Conservation (phyloP, 2,329 filamentous ascomycete genomes). For the Verticillium albo-atrum region DNA sequence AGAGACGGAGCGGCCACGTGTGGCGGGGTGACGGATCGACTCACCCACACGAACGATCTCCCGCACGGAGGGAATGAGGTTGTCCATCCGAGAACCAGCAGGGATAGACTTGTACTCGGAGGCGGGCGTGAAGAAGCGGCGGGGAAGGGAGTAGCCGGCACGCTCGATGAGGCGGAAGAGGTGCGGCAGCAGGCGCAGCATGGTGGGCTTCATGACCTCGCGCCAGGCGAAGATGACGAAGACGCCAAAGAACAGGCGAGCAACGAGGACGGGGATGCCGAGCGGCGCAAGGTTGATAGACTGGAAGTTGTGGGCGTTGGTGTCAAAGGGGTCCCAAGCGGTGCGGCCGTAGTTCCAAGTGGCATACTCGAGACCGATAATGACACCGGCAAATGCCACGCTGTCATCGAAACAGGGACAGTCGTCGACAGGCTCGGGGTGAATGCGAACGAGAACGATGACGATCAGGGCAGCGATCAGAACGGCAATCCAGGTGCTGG, state of each 20-base stretch:
- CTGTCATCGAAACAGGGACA: slow-evolving; percentile 97
- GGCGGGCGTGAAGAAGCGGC: slow-evolving; percentile 86
- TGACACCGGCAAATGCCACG: slow-evolving; percentile 85
- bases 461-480: slow-evolving; percentile 61
- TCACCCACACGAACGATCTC: slow-evolving; percentile 80
- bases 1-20: slow-evolving; percentile 73
- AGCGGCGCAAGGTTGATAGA: slow-evolving; percentile 63
- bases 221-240: slow-evolving; percentile 85
- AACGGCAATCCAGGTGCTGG: slow-evolving; percentile 60
- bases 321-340: slow-evolving; percentile 35
- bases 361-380: slow-evolving; percentile 78
- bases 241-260: slow-evolving; percentile 75
- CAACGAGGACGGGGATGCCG: slow-evolving; percentile 58
- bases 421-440: slow-evolving; percentile 93
- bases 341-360: slow-evolving; percentile 75
- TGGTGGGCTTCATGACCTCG: slow-evolving; percentile 77
- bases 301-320: slow-evolving; percentile 40
- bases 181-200: slow-evolving; percentile 76
- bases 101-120: slow-evolving; percentile 85
- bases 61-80: slow-evolving; percentile 83
- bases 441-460: slow-evolving; percentile 75
- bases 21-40: slow-evolving; percentile 70
- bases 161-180: slow-evolving; percentile 83
- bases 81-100: slow-evolving; percentile 66
- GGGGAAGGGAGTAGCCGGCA: slow-evolving; percentile 72